These are phyloP conservation scores for Nannochloropsis granulata DNA, from an alignment of 108 stramenopile genomes.

Conservation along the genomic window DNA sequence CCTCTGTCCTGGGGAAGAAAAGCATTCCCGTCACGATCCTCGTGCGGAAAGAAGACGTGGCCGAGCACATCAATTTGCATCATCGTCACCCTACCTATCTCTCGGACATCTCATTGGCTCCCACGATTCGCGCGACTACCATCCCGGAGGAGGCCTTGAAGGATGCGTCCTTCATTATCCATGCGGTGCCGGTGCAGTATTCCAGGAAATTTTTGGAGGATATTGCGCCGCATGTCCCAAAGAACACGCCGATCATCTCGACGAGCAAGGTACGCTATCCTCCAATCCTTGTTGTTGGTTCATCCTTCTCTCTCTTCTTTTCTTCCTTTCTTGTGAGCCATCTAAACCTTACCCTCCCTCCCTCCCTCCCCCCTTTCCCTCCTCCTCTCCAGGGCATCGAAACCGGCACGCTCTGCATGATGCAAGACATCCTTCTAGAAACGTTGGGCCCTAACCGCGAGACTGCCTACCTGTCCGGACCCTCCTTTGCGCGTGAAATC, in stretches of 20 bases:
- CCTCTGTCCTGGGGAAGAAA: constrained; percentile 46
- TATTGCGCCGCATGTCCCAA: background rate
- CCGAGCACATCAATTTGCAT: constrained; percentile 57
- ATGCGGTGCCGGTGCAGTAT: constrained; percentile 86
- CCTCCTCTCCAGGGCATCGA: constrained; percentile 68
- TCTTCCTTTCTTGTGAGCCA: background rate
- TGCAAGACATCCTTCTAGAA: constrained; percentile 75
- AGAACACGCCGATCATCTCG: constrained; percentile 20
- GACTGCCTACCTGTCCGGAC: constrained; percentile 82
- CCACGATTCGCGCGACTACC: constrained; percentile 57
- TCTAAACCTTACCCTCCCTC: background rate
- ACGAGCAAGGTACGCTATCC: background rate
- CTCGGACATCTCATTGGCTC: constrained; percentile 49
- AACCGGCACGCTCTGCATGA: constrained; percentile 68
- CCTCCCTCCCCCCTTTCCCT: background rate
- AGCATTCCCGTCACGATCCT: constrained; percentile 66
- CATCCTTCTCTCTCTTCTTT: background rate
- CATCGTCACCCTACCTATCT: constrained; percentile 76
- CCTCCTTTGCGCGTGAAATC: constrained; percentile 87
- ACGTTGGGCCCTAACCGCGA: constrained; percentile 57
- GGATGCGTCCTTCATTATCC: constrained; percentile 82
- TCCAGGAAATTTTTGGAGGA: constrained; percentile 18
- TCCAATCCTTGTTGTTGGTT: background rate
- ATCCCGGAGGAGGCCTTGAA: constrained; percentile 50
- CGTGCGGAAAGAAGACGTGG: constrained; percentile 57